Conservation (phyloP, 805 yeast species). For the Ogataea thermomethanolica region DNA sequence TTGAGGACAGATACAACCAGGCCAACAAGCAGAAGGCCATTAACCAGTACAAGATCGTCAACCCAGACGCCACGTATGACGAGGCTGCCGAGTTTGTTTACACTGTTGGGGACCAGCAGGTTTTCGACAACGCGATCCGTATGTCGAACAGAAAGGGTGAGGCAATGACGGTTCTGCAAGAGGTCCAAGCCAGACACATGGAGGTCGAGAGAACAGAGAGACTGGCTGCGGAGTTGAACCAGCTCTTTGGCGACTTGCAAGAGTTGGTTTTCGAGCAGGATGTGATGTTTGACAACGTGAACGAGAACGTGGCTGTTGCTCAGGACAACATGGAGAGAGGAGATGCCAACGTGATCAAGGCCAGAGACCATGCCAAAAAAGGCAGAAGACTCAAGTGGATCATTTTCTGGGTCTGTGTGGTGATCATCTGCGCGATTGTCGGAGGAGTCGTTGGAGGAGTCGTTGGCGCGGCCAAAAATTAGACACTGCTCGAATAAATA, state of each 20-base stretch:
- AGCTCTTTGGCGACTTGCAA: constrained; percentile 94
- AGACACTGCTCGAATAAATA: neutral
- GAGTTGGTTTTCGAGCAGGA: constrained; percentile 95
- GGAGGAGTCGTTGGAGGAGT: constrained; percentile 66
- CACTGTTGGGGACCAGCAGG: constrained; percentile 82
- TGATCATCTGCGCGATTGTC: constrained; percentile 61
- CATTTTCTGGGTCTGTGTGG: constrained; percentile 63
- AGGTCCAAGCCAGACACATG: constrained; percentile 93
- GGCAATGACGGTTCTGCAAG: constrained; percentile 91
- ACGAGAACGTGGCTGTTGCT: constrained; percentile 75
- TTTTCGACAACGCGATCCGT: constrained; percentile 88
- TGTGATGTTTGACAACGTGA: constrained; percentile 76
- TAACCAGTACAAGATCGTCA: constrained; percentile 87
- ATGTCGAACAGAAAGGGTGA: constrained; percentile 89
- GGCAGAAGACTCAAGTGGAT: constrained; percentile 91
- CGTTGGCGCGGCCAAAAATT: constrained; percentile 31
- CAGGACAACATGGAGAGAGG: constrained; percentile 92
- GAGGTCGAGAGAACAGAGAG: constrained; percentile 93
- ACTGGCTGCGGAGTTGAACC: constrained; percentile 93
- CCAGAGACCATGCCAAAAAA: constrained; percentile 80
- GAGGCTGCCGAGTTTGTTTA: constrained; percentile 85
- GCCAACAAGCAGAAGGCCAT: constrained; percentile 84
- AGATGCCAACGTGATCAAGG: constrained; percentile 88
- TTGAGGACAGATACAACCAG: constrained; percentile 83
- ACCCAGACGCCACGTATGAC: constrained; percentile 77